phyloP scores from a whole-genome alignment of 306 rosid genomes.

The Aeschynomene evenia region DNA sequence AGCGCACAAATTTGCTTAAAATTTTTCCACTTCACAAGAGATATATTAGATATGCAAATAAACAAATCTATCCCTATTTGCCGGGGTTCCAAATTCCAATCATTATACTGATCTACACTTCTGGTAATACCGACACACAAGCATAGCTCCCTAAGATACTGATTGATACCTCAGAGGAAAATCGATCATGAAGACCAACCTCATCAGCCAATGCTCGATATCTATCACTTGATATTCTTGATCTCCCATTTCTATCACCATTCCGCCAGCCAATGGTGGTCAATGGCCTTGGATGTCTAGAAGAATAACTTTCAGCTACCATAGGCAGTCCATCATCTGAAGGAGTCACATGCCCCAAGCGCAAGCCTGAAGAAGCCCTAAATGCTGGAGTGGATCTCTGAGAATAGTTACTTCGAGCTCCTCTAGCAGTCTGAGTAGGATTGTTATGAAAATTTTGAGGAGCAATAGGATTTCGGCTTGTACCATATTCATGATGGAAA shows the following conservation, averaged over 20 bases:
- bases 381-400: slow-evolving; percentile 62
- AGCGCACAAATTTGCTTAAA: slow-evolving; percentile 2
- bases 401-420: slow-evolving; percentile 60
- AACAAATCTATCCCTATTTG: not conserved
- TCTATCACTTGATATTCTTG: slow-evolving; percentile 61
- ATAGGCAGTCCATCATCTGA: slow-evolving; percentile 60
- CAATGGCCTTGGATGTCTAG: slow-evolving; percentile 63
- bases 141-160: slow-evolving; percentile 16
- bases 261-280: slow-evolving; percentile 54
- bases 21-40: not conserved
- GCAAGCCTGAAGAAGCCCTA: slow-evolving; percentile 68
- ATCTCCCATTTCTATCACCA: slow-evolving; percentile 65
- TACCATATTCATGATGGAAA: slow-evolving; percentile 56
- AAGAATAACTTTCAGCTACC: slow-evolving; percentile 57
- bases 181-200: slow-evolving; percentile 48
- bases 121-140: slow-evolving; percentile 17
- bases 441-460: slow-evolving; percentile 59
- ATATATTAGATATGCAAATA: slow-evolving; percentile 5
- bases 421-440: slow-evolving; percentile 51
- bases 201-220: slow-evolving; percentile 50
- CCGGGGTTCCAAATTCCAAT: slow-evolving; percentile 16
- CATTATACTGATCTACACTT: not conserved
- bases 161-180: slow-evolving; percentile 55
- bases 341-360: slow-evolving; percentile 55
- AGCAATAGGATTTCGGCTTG: slow-evolving; percentile 45